phyloP scores from a whole-genome alignment of 148 eudicot genomes.

The Vaccinium darrowii region DNA sequence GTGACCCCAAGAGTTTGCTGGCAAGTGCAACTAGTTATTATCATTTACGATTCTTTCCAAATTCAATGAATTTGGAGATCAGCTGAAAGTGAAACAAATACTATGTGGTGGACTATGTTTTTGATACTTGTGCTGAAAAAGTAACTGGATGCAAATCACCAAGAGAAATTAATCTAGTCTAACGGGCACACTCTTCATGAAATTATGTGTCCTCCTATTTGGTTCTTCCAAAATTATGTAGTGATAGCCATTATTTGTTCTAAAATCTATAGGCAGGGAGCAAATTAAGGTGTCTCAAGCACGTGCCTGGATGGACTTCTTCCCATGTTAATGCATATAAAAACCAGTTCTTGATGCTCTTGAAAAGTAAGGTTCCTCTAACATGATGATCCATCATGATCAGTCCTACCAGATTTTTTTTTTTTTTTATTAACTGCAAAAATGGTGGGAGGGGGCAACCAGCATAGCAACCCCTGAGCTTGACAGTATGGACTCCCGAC shows the following conservation, averaged over 20 bases:
- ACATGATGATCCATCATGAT: not conserved
- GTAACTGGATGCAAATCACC: not conserved
- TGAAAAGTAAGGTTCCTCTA: not conserved
- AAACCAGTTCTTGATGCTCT: not conserved
- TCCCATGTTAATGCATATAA: not conserved
- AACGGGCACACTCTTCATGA: not conserved
- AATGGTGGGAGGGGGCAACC: no score
- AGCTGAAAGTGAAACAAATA: no score
- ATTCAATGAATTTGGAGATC: not conserved
- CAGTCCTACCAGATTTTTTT: not conserved
- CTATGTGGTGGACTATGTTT: not conserved
- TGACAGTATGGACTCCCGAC: no score
- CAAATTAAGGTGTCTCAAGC: not conserved
- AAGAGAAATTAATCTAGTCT: not conserved
- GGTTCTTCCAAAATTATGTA: not conserved
- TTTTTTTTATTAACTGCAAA: no score
- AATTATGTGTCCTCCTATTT: not conserved
- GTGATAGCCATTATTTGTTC: not conserved
- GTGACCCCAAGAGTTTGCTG: no score
- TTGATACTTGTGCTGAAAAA: not conserved
- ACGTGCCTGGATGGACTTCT: not conserved
- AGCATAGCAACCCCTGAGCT: no score
- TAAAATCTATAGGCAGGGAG: not conserved
- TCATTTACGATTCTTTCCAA: not conserved
- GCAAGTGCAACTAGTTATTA: not conserved